These are phyloP conservation scores for Quercus phellos DNA, from an alignment of 331 rosid genomes.

Conservation along the genomic window DNA sequence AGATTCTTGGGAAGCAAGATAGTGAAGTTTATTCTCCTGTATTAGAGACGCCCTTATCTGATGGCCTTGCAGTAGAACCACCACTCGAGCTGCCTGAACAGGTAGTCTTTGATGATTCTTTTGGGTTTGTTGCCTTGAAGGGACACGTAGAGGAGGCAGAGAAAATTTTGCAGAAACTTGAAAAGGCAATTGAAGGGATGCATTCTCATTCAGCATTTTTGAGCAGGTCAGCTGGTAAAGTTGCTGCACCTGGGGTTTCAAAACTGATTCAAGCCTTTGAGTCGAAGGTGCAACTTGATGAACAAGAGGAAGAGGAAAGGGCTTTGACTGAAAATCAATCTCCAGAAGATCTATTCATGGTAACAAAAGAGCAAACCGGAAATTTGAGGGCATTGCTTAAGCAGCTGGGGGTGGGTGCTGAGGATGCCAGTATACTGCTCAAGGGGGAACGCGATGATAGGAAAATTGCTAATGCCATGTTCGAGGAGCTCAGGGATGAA, in stretches of 20 bases:
- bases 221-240: constrained; percentile 39
- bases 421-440: constrained; percentile 44
- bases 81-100: constrained; percentile 27
- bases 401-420: constrained; percentile 49
- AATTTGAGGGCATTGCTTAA: constrained; percentile 52
- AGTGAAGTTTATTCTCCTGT: constrained; percentile 9
- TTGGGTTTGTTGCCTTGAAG: constrained; percentile 47
- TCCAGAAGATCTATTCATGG: constrained; percentile 36
- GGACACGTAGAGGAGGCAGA: constrained; percentile 50
- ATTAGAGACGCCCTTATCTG: constrained; percentile 21
- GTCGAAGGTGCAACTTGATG: constrained; percentile 54
- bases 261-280: constrained; percentile 87
- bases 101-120: constrained; percentile 43
- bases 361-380: constrained; percentile 41
- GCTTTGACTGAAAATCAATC: constrained; percentile 35
- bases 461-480: constrained; percentile 36
- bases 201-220: constrained; percentile 37
- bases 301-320: constrained; percentile 43
- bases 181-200: constrained; percentile 49
- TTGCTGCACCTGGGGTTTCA: constrained; percentile 50
- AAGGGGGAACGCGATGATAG: constrained; percentile 54
- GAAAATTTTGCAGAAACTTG: constrained; percentile 52
- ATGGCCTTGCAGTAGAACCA: constrained; percentile 23
- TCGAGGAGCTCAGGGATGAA: constrained; percentile 38
- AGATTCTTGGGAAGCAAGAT: constrained; percentile 24